Evolutionary conservation across 352 stramenopile species (phyloP), one percentile per base, ranked within the genome.

Genomic region (Aphanomyces cochlioides): DNA sequence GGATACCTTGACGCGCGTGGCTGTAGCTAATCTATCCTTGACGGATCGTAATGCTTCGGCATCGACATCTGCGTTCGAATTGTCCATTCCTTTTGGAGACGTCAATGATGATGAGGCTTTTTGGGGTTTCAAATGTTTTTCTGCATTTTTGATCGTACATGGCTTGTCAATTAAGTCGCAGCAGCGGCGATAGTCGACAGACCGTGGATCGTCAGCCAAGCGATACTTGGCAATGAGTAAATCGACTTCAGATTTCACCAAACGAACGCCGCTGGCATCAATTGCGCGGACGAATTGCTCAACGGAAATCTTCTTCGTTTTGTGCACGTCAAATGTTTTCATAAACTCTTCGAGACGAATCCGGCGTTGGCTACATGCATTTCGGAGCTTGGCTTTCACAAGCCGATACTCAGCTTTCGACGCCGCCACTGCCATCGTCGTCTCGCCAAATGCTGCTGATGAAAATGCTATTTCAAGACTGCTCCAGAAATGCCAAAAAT

Each of bases 311-410:
- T 90, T 91, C 78, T 95, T 93, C 8, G 90, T 83, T 71, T 84
- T 80, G 66, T 94, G 87, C 17, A 88, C 69, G 74, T 94, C 87
- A 56, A 94, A 94, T 12, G 87, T 94, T 61, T 90, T 92, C 87
- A 94, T 94, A 50, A 94, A 94, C 71, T 93, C 85, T 74, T 95
- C 87, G 4, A 95, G 66, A 1, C 85, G 87, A 68, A 92, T 89
- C 37, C 87, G 84, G 15, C 83, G 82, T 69, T 95, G 84, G 75
- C 90, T 95, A 74, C 87, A 95, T 65, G 91, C 69, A 57, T 83
- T 70, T 34, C 85, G 84, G 48, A 92, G 79, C 74, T 90, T 91
- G 57, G 84, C 82, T 72, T 95, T 95, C 7, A 93, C 72, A 37
- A 82, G 89, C 17, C 84, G 82, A 70, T 93, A 93, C 66, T 95